phyloP scores from a whole-genome alignment of 768 basidiomycete genomes.

The Trametes coccinea region DNA sequence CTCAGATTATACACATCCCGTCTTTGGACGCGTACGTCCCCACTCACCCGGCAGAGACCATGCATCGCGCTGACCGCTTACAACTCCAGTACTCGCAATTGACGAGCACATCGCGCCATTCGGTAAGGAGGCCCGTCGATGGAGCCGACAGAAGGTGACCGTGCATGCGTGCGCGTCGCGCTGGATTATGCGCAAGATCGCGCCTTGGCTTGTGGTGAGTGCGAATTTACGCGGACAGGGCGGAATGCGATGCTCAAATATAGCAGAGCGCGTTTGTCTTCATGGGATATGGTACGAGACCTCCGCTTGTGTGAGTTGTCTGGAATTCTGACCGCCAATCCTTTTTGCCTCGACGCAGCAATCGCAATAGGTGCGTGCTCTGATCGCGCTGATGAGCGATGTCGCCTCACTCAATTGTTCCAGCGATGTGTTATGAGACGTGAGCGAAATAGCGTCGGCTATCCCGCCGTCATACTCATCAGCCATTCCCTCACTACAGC shows the following conservation, averaged over 20 bases:
- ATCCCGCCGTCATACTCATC: too few species aligned
- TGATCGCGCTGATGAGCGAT: neutral
- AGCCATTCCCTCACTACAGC: neutral
- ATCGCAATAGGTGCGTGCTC: slow-evolving; percentile 1
- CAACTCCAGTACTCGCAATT: slow-evolving; percentile 6
- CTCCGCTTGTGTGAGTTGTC: too few species aligned
- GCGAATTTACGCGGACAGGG: too few species aligned
- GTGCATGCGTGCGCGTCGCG: slow-evolving; percentile 7
- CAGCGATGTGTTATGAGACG: slow-evolving; percentile 21
- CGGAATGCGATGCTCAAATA: neutral
- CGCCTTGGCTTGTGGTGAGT: slow-evolving; percentile 17
- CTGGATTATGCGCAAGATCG: slow-evolving; percentile 11
- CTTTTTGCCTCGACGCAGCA: neutral
- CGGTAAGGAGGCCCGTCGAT: slow-evolving; percentile 15
- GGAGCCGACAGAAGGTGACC: slow-evolving; percentile 15
- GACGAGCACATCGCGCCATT: slow-evolving; percentile 14
- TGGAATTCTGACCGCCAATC: neutral
- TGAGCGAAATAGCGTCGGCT: neutral
- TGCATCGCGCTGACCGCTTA: neutral
- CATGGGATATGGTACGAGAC: slow-evolving; percentile 16
- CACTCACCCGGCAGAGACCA: too few species aligned
- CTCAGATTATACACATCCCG: slow-evolving; percentile 22
- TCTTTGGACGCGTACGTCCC: slow-evolving; percentile 23
- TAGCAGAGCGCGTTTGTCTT: slow-evolving; percentile 15
- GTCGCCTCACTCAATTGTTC: neutral